phyloP scores from a whole-genome alignment of 306 rosid genomes.

The Citrullus colocynthis region DNA sequence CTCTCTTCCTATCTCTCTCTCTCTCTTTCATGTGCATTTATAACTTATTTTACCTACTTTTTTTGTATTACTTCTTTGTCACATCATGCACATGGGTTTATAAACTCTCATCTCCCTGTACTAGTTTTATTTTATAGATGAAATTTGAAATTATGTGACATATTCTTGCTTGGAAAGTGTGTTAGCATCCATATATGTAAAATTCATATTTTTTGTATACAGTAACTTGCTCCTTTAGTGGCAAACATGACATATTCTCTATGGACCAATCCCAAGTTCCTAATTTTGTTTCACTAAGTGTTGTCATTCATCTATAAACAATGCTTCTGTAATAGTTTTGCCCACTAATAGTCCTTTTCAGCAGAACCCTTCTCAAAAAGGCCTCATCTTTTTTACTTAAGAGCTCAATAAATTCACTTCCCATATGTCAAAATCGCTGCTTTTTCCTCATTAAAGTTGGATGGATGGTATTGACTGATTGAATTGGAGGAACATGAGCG shows the following conservation, averaged over 20 bases:
- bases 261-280: conserved; percentile 1
- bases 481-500: background rate
- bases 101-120: background rate
- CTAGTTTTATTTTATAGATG: background rate
- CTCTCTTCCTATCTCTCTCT: background rate
- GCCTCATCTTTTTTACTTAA: background rate
- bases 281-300: conserved; percentile 3
- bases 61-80: conserved; percentile 10
- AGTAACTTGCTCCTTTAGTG: conserved; percentile 4
- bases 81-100: conserved; percentile 11
- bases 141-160: background rate
- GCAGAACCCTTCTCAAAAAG: background rate
- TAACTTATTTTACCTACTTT: conserved; percentile 16
- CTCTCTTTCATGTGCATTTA: conserved; percentile 7
- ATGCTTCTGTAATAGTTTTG: background rate
- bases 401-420: background rate
- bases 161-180: background rate
- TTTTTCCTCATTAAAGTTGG: background rate
- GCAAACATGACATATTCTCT: conserved; percentile 6
- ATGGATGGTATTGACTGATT: background rate
- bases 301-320: conserved; percentile 3
- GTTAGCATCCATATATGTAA: background rate
- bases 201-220: background rate
- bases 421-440: background rate
- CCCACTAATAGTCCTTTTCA: background rate